phyloP scores from a whole-genome alignment of 768 basidiomycete species.

The Tricholoma flavovirens region DNA sequence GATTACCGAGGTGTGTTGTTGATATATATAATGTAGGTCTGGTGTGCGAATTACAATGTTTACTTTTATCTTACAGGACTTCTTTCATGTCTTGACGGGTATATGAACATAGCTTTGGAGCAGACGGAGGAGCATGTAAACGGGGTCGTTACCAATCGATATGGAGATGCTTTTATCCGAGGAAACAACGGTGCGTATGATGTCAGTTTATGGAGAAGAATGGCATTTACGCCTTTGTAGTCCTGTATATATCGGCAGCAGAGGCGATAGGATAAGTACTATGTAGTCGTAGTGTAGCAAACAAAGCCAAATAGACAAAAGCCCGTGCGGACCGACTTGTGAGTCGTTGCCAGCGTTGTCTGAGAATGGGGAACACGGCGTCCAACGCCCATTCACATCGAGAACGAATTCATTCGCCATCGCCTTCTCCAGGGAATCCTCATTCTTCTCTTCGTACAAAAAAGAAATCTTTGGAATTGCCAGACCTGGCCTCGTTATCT shows the following conservation, averaged over 20 bases:
- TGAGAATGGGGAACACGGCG: neutral
- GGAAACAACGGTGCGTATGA: slow-evolving; percentile 76
- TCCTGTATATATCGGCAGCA: slow-evolving; percentile 75
- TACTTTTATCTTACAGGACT: slow-evolving; percentile 50
- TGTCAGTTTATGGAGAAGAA: neutral
- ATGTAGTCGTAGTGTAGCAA: too few species aligned
- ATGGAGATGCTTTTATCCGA: slow-evolving; percentile 93
- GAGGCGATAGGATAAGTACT: slow-evolving; percentile 47
- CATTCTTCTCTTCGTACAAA: slow-evolving; percentile 61
- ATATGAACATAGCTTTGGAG: slow-evolving; percentile 99
- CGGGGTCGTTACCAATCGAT: slow-evolving; percentile 79
- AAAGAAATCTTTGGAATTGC: slow-evolving; percentile 71
- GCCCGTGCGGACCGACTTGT: too few species aligned
- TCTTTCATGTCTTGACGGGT: slow-evolving; percentile 92
- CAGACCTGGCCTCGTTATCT: slow-evolving; percentile 51
- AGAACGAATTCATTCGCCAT: slow-evolving; percentile 23
- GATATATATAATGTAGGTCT: neutral
- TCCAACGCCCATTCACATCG: neutral
- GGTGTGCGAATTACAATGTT: neutral
- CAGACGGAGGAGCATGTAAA: slow-evolving; percentile 95
- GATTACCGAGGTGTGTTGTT: slow-evolving; percentile 76
- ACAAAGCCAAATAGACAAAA: too few species aligned
- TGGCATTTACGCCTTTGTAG: slow-evolving; percentile 27
- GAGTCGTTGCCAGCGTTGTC: too few species aligned
- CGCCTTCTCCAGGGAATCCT: slow-evolving; percentile 36